Evolutionary conservation across 2,329 filamentous ascomycete species (phyloP), one percentile per base, ranked within the genome.

Genomic region (Cercospora beticola): DNA sequence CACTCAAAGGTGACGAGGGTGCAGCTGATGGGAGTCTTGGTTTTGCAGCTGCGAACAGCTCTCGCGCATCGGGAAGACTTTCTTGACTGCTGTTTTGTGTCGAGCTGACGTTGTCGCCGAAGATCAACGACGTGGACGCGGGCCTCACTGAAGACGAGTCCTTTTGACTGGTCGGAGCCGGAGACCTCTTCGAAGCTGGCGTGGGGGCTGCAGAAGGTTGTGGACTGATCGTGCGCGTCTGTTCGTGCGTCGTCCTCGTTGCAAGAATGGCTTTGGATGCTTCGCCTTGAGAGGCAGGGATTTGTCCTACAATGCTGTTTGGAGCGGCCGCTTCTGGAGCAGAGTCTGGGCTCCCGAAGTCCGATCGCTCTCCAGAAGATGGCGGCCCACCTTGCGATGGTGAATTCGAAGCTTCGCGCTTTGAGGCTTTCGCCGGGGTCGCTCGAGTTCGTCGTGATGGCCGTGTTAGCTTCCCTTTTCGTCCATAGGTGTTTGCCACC

Each of bases 1-100:
- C 73, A 62, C 73, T 76, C 4, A 76, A 70, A 10, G 75, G 73
- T 30, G 76, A 76, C 18, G 62, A 66, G 8, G 58, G 18, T 21
- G 62, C 26, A 7, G 31, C n/a, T 43, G 62, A 65, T 14, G 23
- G 21, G 7, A 54, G 9, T 33, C 18, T 56, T 7, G 43, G 18
- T 14, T 58, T 28, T 46, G 30, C 31, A 21, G 49, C 49, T 21
- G 56, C 23, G 23, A 69, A 66, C 28, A 68, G 64, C 16, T 65
- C 46, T 21, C 56, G 54, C 5, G 68, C 26, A 18, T 70, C 62
- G 4, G 64, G 66, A 16, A 70, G 58, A 36, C 62, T 58, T 30
- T 70, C 65, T n/a, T 63, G 60, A 26, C 67, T 62, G 59, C 67
- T 69, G 28, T 40, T 46, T 21, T 8, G n/a, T 9, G 52, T 23